These are phyloP conservation scores for Sporothrix protearum DNA, from an alignment of 2,329 filamentous ascomycete genomes.

Conservation along the genomic window DNA sequence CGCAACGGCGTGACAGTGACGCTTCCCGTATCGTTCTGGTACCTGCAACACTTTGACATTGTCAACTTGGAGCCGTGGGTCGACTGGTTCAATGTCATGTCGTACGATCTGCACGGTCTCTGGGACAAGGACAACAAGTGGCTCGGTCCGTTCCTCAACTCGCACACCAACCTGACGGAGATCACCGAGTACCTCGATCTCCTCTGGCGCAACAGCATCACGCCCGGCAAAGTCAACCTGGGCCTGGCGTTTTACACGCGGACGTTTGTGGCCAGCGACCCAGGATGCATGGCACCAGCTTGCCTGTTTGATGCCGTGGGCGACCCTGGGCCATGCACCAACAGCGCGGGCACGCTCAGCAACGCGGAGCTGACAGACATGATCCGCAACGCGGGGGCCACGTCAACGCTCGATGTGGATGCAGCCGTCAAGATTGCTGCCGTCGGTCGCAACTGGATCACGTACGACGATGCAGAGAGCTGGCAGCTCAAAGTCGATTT, in stretches of 20 bases:
- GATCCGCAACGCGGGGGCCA: neutral
- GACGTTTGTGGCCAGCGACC: slow-evolving; percentile 22
- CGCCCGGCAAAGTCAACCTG: slow-evolving; percentile 41
- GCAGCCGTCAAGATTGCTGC: slow-evolving; percentile 31
- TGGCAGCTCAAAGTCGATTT: slow-evolving; percentile 32
- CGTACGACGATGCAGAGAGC: slow-evolving; percentile 34
- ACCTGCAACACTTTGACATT: slow-evolving; percentile 25
- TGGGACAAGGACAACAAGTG: slow-evolving; percentile 36
- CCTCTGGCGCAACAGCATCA: slow-evolving; percentile 45
- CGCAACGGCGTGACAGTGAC: slow-evolving; percentile 16
- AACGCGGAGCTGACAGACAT: slow-evolving; percentile 31
- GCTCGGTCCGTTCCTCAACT: slow-evolving; percentile 31
- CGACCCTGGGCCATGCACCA: slow-evolving; percentile 28
- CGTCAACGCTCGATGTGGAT: slow-evolving; percentile 26
- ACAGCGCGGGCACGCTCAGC: slow-evolving; percentile 28
- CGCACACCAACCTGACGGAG: slow-evolving; percentile 48
- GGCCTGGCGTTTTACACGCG: slow-evolving; percentile 45
- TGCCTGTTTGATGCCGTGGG: slow-evolving; percentile 30
- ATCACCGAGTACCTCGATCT: slow-evolving; percentile 42
- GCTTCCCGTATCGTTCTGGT: slow-evolving; percentile 26
- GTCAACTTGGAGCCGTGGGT: slow-evolving; percentile 27
- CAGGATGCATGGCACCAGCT: slow-evolving; percentile 29
- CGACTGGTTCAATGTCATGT: slow-evolving; percentile 25
- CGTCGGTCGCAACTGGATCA: slow-evolving; percentile 20
- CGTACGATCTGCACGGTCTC: slow-evolving; percentile 41